These are phyloP conservation scores for Fomitopsis pinicola DNA, from an alignment of 1,284 basidiomycete genomes.

Conservation along the genomic window DNA sequence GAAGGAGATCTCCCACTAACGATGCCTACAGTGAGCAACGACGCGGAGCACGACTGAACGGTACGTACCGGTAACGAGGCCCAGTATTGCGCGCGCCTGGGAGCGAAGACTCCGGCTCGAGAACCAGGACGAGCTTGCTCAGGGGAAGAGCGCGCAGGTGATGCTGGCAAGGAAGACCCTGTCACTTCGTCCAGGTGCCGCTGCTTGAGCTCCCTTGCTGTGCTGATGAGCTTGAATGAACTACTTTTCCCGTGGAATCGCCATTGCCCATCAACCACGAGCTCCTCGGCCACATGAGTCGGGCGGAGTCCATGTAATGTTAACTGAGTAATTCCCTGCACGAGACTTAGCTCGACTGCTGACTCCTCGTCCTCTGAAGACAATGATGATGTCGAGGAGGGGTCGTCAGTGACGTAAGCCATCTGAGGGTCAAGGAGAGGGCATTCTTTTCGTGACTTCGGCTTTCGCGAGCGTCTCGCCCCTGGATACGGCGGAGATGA, in stretches of 20 bases:
- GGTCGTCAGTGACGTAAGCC: not conserved
- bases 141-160: conserved; percentile 10
- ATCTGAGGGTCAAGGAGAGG: not conserved
- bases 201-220: conserved; percentile 48
- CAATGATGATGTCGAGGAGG: conserved; percentile 12
- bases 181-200: conserved; percentile 39
- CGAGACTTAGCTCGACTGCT: conserved; percentile 18
- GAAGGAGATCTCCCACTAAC: conserved; percentile 57
- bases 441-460: not conserved
- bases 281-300: conserved; percentile 7
- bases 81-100: conserved; percentile 19
- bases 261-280: conserved; percentile 29
- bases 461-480: not conserved
- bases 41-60: not conserved
- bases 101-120: not conserved
- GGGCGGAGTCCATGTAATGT: conserved; percentile 35
- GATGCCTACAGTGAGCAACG: not conserved
- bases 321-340: conserved; percentile 34
- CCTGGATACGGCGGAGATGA: not conserved
- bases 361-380: conserved; percentile 37
- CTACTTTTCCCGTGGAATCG: conserved; percentile 65
- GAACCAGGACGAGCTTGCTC: conserved; percentile 5
- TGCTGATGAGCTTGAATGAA: conserved; percentile 48
- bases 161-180: conserved; percentile 9
- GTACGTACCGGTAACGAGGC: conserved; percentile 15